phyloP scores from a whole-genome alignment of 192 early-diverging fungal genomes.

The Coemansia sp. region DNA sequence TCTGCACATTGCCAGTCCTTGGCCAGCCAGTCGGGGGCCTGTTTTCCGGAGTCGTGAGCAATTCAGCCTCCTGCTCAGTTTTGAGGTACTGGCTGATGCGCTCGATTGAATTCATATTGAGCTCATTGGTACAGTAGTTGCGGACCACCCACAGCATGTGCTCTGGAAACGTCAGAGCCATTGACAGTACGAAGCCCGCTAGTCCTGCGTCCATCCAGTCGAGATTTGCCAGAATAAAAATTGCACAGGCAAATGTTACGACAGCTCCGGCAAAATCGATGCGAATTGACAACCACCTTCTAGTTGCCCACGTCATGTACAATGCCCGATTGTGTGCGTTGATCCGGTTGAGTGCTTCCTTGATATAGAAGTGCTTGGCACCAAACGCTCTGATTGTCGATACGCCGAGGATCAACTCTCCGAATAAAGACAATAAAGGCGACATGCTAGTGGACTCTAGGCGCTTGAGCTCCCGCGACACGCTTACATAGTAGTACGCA shows the following conservation, averaged over 20 bases:
- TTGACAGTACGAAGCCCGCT: conserved; percentile 83
- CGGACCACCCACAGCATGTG: conserved; percentile 81
- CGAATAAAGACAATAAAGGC: conserved; percentile 79
- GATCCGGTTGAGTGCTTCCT: conserved; percentile 60
- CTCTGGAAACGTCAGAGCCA: conserved; percentile 80
- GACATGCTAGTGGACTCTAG: conserved; percentile 76
- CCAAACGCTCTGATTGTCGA: conserved; percentile 84
- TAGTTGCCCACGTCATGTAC: conserved; percentile 81
- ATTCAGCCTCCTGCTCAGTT: conserved; percentile 76
- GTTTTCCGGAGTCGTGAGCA: conserved; percentile 56
- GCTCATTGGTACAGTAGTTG: conserved; percentile 75
- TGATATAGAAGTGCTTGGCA: conserved; percentile 65
- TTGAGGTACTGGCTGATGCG: conserved; percentile 78
- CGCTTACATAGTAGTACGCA: conserved; percentile 68
- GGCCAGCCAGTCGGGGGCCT: conserved; percentile 67
- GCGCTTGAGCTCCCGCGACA: conserved; percentile 87
- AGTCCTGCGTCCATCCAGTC: conserved; percentile 75
- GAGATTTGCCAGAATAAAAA: conserved; percentile 61
- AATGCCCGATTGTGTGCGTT: conserved; percentile 82
- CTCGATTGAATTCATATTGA: conserved; percentile 85
- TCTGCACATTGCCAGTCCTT: conserved; percentile 64
- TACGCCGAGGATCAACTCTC: conserved; percentile 74
- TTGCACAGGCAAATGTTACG: conserved; percentile 69
- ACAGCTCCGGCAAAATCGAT: conserved; percentile 76
- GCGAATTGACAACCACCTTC: conserved; percentile 84